Base-by-base conservation (phyloP, 2,329 filamentous ascomycete genomes). In the Arthroderma sp. region DNA sequence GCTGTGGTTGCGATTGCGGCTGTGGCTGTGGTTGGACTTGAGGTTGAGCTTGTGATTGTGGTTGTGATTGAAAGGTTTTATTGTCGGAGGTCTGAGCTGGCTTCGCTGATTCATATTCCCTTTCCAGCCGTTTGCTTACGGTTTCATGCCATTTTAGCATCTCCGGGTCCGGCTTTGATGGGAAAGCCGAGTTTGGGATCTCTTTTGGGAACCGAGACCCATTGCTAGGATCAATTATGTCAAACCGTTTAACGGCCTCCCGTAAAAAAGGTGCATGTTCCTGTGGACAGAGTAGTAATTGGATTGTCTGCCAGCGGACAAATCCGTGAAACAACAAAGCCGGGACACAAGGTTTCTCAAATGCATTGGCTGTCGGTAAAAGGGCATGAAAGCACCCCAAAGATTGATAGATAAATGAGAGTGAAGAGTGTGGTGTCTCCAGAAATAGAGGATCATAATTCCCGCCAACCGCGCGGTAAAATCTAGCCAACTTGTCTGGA, bases 331-430 rank as follows among this genome's bases (percentile, higher is more conserved):
- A 71, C 32, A 89, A 93, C 45, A 98, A 68, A 9, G 87, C 85
- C 0, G 91, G 91, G 36, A 95, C 75, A 0, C 75, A 79, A 0
- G 89, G 91, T 0, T 80, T 70, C 3, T 74, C 75, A 60, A 84
- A 95, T 50, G 85, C 74, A 34, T 78, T 75, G 40, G 63, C 62
- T 1, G 77, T 77, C 1, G 85, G 85, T 53, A 93, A 84, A 29
- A 96, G 72, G 41, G 79, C 80, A 65, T 96, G 89, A 55, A 87
- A 83, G 61, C 89, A 95, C 53, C 89, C 91, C 42, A 94, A 77
- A 5, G 84, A 84, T 57, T 86, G 83, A 72, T 93, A 96, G 52
- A 95, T 91, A 66, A 86, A 93, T 29, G 88, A 91, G 50, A 98
- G 80, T 37, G 82, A 81, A 33, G 78, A 69, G 48, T 80, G 68